Evolutionary conservation across 169 alveolate species (phyloP).

Genomic region (Cryptosporidium canis): DNA sequence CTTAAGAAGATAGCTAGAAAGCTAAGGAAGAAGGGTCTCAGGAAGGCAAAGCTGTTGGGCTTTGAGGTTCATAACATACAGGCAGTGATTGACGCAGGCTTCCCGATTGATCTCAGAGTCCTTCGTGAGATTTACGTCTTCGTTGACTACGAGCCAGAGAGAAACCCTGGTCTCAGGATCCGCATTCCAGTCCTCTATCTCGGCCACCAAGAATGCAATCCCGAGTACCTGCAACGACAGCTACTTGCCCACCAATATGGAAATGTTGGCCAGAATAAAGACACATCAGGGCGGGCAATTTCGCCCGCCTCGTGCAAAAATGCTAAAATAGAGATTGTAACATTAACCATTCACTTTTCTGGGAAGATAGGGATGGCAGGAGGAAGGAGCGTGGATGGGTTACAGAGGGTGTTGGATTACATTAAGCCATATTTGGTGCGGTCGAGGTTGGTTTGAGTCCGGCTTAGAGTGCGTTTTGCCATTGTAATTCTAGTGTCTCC

Average conservation of each 20-base stretch:
- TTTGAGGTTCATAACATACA: conserved; percentile 67
- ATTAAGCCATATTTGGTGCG: conserved; percentile 56
- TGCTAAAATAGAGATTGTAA: conserved; percentile 44
- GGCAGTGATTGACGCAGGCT: conserved; percentile 66
- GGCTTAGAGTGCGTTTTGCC: not conserved
- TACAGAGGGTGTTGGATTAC: conserved; percentile 19
- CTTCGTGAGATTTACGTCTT: conserved; percentile 22
- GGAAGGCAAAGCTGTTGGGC: conserved; percentile 32
- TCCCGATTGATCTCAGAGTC: conserved; percentile 61
- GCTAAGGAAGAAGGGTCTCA: conserved; percentile 4
- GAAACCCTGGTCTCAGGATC: conserved; percentile 69
- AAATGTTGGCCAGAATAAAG: not conserved
- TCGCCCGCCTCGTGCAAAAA: not conserved
- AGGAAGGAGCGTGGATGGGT: conserved; percentile 30
- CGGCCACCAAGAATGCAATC: conserved; percentile 17
- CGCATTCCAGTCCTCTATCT: conserved; percentile 47
- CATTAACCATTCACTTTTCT: conserved; percentile 63
- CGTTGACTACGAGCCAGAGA: conserved; percentile 69
- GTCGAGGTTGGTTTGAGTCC: conserved; percentile 22
- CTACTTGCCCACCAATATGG: conserved; percentile 36
- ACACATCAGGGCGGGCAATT: not conserved
- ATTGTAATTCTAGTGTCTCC: not conserved
- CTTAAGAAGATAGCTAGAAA: conserved; percentile 29
- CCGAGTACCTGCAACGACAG: conserved; percentile 45
- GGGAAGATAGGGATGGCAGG: conserved; percentile 73